A percentile compares a stretch with the other conserved stretches of the same genome.
phyloP scores from a whole-genome alignment of 2,329 filamentous ascomycete genomes.

The Apiospora koreana region DNA sequence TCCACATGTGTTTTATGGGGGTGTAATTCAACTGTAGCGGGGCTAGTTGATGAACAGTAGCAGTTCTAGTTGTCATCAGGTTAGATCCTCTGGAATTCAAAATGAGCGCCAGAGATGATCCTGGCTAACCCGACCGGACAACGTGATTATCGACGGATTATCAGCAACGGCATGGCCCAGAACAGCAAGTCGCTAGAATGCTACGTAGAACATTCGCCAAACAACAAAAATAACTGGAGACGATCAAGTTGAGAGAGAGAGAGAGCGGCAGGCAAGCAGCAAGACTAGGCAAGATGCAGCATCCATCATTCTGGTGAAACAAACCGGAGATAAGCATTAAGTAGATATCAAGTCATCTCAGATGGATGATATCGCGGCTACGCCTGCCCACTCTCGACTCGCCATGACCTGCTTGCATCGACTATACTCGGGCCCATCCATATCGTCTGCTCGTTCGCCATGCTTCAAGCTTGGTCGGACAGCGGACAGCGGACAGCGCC shows the following conservation, averaged over 20 bases:
- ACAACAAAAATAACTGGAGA: background rate
- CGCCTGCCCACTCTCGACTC: background rate
- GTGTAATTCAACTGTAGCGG: slow-evolving; percentile 10
- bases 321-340: slow-evolving; percentile 3
- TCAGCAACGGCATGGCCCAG: slow-evolving; percentile 1
- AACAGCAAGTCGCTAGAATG: slow-evolving; percentile 4
- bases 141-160: slow-evolving; percentile 8
- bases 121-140: slow-evolving; percentile 1
- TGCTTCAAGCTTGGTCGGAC: background rate
- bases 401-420: background rate
- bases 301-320: background rate
- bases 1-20: slow-evolving; percentile 11
- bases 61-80: background rate
- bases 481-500: background rate
- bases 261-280: too few relatives aligned
- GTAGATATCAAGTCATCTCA: background rate
- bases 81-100: slow-evolving; percentile 9
- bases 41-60: slow-evolving; percentile 3
- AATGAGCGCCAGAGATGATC: slow-evolving; percentile 2
- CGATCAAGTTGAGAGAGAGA: too few relatives aligned
- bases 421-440: background rate
- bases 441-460: too few relatives aligned
- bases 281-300: too few relatives aligned
- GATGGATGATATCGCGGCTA: background rate
- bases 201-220: background rate